Evolutionary conservation across 2,329 filamentous ascomycete species (phyloP), one percentile per base, ranked within the genome.

Genomic region (Pseudocercospora fijiensis): DNA sequence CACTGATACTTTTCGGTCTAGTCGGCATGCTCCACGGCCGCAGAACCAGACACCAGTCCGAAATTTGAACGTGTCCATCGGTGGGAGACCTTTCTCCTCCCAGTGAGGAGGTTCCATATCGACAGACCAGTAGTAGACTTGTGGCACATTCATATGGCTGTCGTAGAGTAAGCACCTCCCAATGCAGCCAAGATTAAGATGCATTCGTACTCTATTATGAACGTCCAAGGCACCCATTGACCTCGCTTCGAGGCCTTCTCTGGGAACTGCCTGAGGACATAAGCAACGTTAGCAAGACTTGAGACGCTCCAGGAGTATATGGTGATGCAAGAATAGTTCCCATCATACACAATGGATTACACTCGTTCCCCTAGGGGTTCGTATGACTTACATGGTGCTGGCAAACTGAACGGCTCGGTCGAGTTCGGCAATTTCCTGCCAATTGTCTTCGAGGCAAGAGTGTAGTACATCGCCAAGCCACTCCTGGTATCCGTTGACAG

Each of bases 51-150:
- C 75, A 10, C 75, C 75, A 11, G 75, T 67, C 6, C 76, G 71
- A 30, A 77, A 73, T 9, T 75, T 73, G 45, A 75, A 76, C 33
- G 70, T 64, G 20, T 75, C 68, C 55, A 76, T 75, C 20, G 65
- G 52, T 1, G 72, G 72, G 8, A 72, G 65, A 7, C 62, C 66
- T 6, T 57, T 65, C 37, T 71, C 69, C 37, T 72, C 67, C 61
- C 61, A 66, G 2, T 57, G 22, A 4, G 74, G 73, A 41, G 73
- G 73, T 3, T 72, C 63, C 62, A 73, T 67, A n/a, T 66, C 72
- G 10, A 76, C 74, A 6, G 73, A 74, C 76, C 76, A 77, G 61
- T 72, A 76, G 64, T 74, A 77, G n/a, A 77, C 75, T 43, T 77
- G 73, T 3, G 76, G 75, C 1, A 77, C 70, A 22, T 77, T 77